Conservation (phyloP, 2,329 filamentous ascomycete species). For the Fusarium sp. region DNA sequence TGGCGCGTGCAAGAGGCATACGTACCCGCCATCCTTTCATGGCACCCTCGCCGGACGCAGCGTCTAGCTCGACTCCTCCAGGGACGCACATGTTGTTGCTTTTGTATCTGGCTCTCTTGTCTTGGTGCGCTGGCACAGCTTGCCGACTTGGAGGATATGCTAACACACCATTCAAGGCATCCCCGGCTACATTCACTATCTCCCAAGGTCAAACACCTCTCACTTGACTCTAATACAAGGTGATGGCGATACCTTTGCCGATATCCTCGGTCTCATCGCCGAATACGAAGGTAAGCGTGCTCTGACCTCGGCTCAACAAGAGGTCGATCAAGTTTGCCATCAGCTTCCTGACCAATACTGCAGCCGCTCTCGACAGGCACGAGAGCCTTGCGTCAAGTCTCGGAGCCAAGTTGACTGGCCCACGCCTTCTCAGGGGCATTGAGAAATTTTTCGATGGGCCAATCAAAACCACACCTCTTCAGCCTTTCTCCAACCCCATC, state of each 20-base stretch:
- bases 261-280: conserved; percentile 77
- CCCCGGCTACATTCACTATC: conserved; percentile 63
- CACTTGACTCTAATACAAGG: conserved; percentile 65
- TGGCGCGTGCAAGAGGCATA: conserved; percentile 16
- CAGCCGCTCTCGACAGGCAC: conserved; percentile 82
- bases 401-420: conserved; percentile 84
- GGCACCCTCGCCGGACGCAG: conserved; percentile 25
- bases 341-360: conserved; percentile 29
- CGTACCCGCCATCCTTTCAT: conserved; percentile 9
- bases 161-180: conserved; percentile 39
- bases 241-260: conserved; percentile 75
- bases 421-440: conserved; percentile 86
- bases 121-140: conserved; percentile 33
- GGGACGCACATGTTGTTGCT: conserved; percentile 37
- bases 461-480: conserved; percentile 65
- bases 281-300: conserved; percentile 75
- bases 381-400: conserved; percentile 89
- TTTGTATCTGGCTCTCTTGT: conserved; percentile 35
- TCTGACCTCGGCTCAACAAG: neutral
- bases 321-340: neutral
- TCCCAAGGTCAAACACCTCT: conserved; percentile 58
- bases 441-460: conserved; percentile 87
- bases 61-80: conserved; percentile 36
- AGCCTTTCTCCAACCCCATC: conserved; percentile 72
- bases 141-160: conserved; percentile 33